phyloP scores from a whole-genome alignment of 306 rosid genomes.

The Arachis stenosperma region DNA sequence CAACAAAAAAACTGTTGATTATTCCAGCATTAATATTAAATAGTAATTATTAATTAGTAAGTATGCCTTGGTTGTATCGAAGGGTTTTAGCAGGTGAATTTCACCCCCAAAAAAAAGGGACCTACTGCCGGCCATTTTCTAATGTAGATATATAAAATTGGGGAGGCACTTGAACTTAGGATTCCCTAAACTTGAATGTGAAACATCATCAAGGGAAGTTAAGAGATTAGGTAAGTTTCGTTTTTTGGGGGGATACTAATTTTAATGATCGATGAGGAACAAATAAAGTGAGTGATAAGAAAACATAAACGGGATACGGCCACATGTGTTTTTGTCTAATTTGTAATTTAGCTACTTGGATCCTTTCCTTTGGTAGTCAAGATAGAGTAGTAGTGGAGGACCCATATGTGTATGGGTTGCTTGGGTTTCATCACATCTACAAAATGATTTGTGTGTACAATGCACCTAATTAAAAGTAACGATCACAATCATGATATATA shows the following conservation, averaged over 20 bases:
- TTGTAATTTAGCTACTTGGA: slow-evolving; percentile 34
- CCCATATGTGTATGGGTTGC: slow-evolving; percentile 46
- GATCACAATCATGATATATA: too few relatives aligned
- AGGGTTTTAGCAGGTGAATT: slow-evolving; percentile 1
- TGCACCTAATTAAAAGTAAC: too few relatives aligned
- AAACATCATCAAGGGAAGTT: slow-evolving; percentile 22
- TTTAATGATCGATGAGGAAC: slow-evolving; percentile 18
- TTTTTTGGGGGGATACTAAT: slow-evolving; percentile 27
- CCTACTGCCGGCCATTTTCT: slow-evolving; percentile 35
- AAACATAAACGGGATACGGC: background rate
- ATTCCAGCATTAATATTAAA: background rate
- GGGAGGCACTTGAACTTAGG: slow-evolving; percentile 33
- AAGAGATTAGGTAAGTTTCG: slow-evolving; percentile 40
- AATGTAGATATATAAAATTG: background rate
- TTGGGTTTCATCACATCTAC: slow-evolving; percentile 62
- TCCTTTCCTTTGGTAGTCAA: background rate
- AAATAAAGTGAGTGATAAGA: background rate
- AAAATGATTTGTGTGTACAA: background rate
- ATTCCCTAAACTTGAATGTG: slow-evolving; percentile 31
- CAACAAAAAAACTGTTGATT: too few relatives aligned
- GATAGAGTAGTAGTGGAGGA: slow-evolving; percentile 18
- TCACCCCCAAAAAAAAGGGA: slow-evolving; percentile 18
- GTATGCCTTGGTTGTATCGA: slow-evolving; percentile 33
- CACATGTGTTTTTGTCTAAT: background rate
- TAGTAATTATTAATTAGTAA: background rate